Evolutionary conservation across 1,284 basidiomycete genomes (phyloP).

Genomic region (Moniliophthora roreri): DNA sequence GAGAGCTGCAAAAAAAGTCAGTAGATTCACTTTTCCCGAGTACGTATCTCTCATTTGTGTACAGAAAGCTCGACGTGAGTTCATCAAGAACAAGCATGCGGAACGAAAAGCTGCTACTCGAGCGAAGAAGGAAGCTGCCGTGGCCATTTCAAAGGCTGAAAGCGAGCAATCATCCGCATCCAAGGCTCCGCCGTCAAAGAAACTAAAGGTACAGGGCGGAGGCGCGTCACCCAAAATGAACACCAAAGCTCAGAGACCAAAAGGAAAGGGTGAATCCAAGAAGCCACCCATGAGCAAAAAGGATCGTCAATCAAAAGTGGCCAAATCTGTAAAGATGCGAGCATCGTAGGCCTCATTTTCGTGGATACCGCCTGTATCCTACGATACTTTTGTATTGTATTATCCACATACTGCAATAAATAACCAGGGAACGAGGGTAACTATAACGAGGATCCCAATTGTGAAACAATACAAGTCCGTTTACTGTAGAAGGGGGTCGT

Average conservation of each 20-base stretch:
- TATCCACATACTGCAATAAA: background rate
- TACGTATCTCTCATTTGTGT: constrained; percentile 6
- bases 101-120: constrained; percentile 7
- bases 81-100: constrained; percentile 9
- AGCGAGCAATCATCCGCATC: background rate
- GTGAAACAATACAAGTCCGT: constrained; percentile 16
- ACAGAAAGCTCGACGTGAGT: constrained; percentile 35
- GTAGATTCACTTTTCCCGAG: constrained; percentile 13
- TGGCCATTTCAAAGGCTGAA: background rate
- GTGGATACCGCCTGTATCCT: too few species aligned
- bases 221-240: too few species aligned
- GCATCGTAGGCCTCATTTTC: too few species aligned
- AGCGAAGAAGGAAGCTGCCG: constrained; percentile 2
- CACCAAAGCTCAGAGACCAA: too few species aligned
- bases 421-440: background rate
- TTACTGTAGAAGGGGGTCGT: constrained; percentile 24
- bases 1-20: constrained; percentile 56
- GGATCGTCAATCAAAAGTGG: too few species aligned
- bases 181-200: too few species aligned
- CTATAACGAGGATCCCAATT: constrained; percentile 15
- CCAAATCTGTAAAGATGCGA: too few species aligned
- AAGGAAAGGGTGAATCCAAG: too few species aligned
- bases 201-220: too few species aligned
- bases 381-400: too few species aligned
- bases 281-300: too few species aligned